A percentile compares a stretch with the other conserved stretches of the same genome.
Conservation (phyloP, 1,139 yeast species). For the Ogataea hybrid region DNA sequence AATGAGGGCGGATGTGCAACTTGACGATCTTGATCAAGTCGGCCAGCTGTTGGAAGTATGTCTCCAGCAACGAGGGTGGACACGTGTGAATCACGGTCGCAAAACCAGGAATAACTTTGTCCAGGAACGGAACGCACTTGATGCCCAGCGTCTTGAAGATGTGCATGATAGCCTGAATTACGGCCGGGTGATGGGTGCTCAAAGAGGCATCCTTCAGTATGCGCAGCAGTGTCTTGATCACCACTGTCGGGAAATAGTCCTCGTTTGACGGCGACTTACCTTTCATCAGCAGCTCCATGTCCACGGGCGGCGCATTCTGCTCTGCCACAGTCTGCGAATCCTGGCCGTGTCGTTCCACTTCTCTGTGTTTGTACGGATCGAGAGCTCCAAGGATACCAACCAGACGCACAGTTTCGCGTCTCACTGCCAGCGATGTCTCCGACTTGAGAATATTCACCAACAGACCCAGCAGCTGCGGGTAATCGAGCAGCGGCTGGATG, state of each 20-base stretch:
- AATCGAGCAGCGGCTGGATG: conserved; percentile 86
- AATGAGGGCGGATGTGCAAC: conserved; percentile 83
- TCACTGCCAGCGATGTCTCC: conserved; percentile 68
- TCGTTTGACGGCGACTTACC: conserved; percentile 94
- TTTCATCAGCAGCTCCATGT: conserved; percentile 84
- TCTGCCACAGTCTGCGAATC: conserved; percentile 59
- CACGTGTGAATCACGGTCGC: conserved; percentile 82
- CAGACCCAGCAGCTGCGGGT: conserved; percentile 83
- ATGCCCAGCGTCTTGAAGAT: conserved; percentile 87
- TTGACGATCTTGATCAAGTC: conserved; percentile 79
- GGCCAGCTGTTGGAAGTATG: conserved; percentile 86
- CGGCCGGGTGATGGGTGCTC: conserved; percentile 83
- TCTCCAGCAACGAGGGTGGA: conserved; percentile 78
- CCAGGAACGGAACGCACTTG: conserved; percentile 82
- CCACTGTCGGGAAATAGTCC: conserved; percentile 95
- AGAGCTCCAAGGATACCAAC: conserved; percentile 94
- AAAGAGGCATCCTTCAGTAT: conserved; percentile 83
- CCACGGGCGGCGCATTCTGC: conserved; percentile 86
- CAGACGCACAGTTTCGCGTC: conserved; percentile 84
- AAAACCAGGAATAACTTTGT: conserved; percentile 86
- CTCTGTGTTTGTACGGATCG: conserved; percentile 94
- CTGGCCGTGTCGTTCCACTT: conserved; percentile 75
- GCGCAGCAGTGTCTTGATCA: conserved; percentile 78
- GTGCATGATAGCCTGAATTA: conserved; percentile 87
- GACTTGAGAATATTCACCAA: conserved; percentile 78